A percentile compares a stretch with the other conserved stretches of the same genome.
Conservation (phyloP, 2,329 filamentous ascomycete species). For the Fusarium sp. region DNA sequence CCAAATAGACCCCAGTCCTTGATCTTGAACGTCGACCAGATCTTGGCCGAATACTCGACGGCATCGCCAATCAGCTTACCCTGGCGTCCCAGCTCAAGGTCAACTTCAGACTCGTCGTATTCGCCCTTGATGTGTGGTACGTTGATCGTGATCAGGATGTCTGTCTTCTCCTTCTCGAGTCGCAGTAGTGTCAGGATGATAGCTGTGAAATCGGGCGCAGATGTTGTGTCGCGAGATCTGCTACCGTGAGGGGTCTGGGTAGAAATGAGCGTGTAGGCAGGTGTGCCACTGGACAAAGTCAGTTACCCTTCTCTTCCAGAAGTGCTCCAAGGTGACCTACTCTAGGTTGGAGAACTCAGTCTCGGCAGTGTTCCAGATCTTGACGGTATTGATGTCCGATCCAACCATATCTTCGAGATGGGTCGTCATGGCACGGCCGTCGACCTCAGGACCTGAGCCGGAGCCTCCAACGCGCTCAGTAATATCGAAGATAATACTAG, state of each 20-base stretch:
- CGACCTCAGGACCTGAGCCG: slow-evolving; percentile 67
- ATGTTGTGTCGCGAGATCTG: slow-evolving; percentile 51
- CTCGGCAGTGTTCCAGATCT: slow-evolving; percentile 74
- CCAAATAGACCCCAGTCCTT: slow-evolving; percentile 84
- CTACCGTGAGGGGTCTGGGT: slow-evolving; percentile 64
- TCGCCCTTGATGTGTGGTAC: slow-evolving; percentile 84
- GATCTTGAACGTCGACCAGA: slow-evolving; percentile 81
- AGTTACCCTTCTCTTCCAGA: slow-evolving; percentile 8
- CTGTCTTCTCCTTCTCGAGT: slow-evolving; percentile 79
- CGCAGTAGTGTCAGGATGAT: slow-evolving; percentile 83
- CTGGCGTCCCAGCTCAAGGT: slow-evolving; percentile 72
- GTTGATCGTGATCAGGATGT: slow-evolving; percentile 88
- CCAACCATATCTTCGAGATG: slow-evolving; percentile 78
- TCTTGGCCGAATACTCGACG: slow-evolving; percentile 73
- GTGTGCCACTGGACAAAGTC: slow-evolving; percentile 56
- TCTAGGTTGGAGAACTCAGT: slow-evolving; percentile 69
- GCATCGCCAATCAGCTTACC: slow-evolving; percentile 76
- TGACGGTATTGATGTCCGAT: slow-evolving; percentile 71
- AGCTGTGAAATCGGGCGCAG: slow-evolving; percentile 74
- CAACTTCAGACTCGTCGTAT: slow-evolving; percentile 79
- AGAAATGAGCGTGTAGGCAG: slow-evolving; percentile 77
- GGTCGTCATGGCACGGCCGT: slow-evolving; percentile 76
- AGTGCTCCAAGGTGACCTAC: slow-evolving; percentile 53
- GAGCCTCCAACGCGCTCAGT: slow-evolving; percentile 78
- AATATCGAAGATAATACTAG: slow-evolving; percentile 90